A percentile compares a stretch with the other conserved stretches of the same genome.
phyloP scores from a whole-genome alignment of 768 basidiomycete species.

The Naematelia encephala region DNA sequence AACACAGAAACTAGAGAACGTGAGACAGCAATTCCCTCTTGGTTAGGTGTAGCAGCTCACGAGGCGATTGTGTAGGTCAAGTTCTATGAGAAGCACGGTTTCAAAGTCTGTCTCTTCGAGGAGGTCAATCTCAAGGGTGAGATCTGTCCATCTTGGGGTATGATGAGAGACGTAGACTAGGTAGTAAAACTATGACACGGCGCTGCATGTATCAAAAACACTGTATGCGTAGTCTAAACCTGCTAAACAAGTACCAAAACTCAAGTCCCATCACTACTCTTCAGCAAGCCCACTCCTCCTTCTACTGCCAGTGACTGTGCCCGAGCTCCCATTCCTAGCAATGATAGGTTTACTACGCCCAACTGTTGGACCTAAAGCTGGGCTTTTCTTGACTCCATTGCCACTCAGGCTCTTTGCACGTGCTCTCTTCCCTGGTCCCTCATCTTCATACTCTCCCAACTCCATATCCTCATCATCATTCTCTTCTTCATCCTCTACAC shows the following conservation, averaged over 20 bases:
- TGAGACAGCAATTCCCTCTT: no score
- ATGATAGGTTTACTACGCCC: background rate
- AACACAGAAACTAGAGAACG: no score
- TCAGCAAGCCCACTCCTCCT: background rate
- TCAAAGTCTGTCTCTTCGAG: no score
- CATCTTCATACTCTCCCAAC: constrained; percentile 47
- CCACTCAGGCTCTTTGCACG: background rate
- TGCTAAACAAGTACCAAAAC: background rate
- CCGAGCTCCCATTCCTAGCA: background rate
- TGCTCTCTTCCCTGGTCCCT: constrained; percentile 21
- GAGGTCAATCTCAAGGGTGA: no score
- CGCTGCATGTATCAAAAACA: background rate
- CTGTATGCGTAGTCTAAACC: background rate
- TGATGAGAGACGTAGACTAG: no score
- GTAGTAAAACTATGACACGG: no score
- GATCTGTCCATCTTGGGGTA: no score
- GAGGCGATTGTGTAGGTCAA: no score
- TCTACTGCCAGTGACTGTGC: background rate
- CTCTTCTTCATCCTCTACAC: constrained; percentile 16
- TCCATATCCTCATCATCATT: constrained; percentile 46
- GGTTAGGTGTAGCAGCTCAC: no score
- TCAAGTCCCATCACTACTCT: background rate
- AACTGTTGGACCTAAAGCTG: background rate
- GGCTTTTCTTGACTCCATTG: background rate
- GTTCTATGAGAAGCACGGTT: no score